Evolutionary conservation across 1,139 yeast species (phyloP), one percentile per base, ranked within the genome.

Genomic region (Saccharomycopsis crataegensis): DNA sequence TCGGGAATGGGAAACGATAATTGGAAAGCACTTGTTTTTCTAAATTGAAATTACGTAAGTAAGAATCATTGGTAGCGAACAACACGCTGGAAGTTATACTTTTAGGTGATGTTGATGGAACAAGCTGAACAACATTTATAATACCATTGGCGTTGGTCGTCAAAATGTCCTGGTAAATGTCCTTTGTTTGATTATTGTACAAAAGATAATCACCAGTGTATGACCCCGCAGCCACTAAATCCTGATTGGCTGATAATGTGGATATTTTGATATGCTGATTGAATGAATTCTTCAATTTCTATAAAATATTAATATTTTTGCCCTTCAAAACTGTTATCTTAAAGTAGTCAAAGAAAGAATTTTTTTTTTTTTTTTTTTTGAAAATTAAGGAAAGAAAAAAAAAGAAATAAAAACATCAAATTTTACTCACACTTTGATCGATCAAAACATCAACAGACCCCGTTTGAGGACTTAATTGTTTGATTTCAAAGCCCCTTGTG

Each of bases 191-290:
- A 9, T 72, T 64, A 43, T 70, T 68, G 49, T 72, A 65, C 49
- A 78, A 64, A 8, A 77, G 64, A 59, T 72, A 75, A 17, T 78
- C 77, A 1, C 86, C 86, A 56, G 74, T 77, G 56, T 79, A 76
- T 0, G 85, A 79, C 0, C 86, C 86, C 34, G 79, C 74, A 3
- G 73, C 77, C 31, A 79, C 64, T 33, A 71, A 62, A n/a, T 67
- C 68, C 47, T 70, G 62, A 12, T 77, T 69, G 53, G 79, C 73
- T 8, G 77, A 68, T 55, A 80, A 61, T 1, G 83, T 75, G 11
- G 83, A 76, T 4, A 80, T 69, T 52, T 78, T 65, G 54, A 53
- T 51, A 16, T 46, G 17, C 16, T 43, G 64, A 70, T 73, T 34
- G 55, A 58, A 46, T 47, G 50, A 59, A 22, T 53, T 61, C 34